phyloP scores from a whole-genome alignment of 192 early-diverging fungal genomes.

The Coemansia sp. region DNA sequence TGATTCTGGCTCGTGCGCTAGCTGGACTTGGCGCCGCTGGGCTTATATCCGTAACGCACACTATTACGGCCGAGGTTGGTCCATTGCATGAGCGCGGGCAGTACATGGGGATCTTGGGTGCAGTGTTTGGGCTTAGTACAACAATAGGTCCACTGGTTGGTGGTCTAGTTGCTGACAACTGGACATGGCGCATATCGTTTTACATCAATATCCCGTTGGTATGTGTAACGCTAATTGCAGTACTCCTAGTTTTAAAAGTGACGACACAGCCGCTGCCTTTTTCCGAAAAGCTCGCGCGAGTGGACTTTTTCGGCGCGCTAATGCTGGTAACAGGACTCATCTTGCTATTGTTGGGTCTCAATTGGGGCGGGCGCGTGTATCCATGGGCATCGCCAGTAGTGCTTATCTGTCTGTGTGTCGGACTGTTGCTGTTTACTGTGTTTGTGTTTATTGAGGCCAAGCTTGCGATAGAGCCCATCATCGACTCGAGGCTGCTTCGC shows the following conservation, averaged over 20 bases:
- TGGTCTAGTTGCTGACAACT: constrained; percentile 72
- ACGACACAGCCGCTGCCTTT: constrained; percentile 49
- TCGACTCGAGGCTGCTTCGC: constrained; percentile 65
- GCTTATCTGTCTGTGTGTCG: constrained; percentile 62
- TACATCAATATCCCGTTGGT: constrained; percentile 86
- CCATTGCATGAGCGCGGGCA: constrained; percentile 65
- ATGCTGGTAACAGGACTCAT: constrained; percentile 63
- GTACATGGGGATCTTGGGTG: constrained; percentile 75
- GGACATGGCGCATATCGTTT: constrained; percentile 75
- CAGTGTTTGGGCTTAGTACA: constrained; percentile 71
- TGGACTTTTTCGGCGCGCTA: constrained; percentile 67
- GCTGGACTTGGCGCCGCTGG: constrained; percentile 63
- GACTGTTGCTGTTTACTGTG: constrained; percentile 55
- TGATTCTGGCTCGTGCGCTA: constrained; percentile 56
- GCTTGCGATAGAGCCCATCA: constrained; percentile 78
- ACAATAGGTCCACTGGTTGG: constrained; percentile 80
- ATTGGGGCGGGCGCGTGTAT: constrained; percentile 73
- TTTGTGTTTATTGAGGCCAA: constrained; percentile 73
- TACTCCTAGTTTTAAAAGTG: constrained; percentile 59
- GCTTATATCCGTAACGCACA: constrained; percentile 61
- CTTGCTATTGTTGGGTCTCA: constrained; percentile 69
- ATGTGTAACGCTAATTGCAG: constrained; percentile 53
- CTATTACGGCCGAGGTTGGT: constrained; percentile 67
- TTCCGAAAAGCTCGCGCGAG: constrained; percentile 39
- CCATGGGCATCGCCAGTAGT: constrained; percentile 67